A percentile compares a stretch with the other conserved stretches of the same genome.
Evolutionary conservation across 805 yeast genomes (phyloP).

Genomic region (Yarrowia osloensis): DNA sequence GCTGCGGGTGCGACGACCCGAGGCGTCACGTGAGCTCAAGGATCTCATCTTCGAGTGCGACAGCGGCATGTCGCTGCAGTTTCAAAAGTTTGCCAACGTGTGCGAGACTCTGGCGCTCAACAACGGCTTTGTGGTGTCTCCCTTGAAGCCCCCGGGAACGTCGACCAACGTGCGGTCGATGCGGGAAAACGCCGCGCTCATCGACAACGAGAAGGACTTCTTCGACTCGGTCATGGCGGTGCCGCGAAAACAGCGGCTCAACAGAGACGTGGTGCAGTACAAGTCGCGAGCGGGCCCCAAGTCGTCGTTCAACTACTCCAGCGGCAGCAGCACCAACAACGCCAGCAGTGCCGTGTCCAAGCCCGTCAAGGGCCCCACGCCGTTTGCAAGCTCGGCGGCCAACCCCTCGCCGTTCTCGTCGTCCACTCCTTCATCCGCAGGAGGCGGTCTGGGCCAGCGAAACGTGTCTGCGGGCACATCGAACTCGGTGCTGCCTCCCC

Average conservation of each 20-base stretch:
- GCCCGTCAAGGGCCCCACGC: conserved; percentile 11
- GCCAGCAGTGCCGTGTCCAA: not conserved
- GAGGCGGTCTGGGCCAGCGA: not conserved
- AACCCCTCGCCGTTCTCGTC: not conserved
- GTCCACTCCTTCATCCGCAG: not conserved
- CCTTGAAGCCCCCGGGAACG: conserved; percentile 54
- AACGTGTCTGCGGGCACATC: not conserved
- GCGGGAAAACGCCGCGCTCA: conserved; percentile 71
- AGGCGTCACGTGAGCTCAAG: conserved; percentile 66
- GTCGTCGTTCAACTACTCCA: conserved; percentile 13
- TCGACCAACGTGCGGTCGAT: conserved; percentile 57
- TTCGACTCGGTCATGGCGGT: conserved; percentile 60
- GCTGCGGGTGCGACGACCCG: conserved; percentile 74
- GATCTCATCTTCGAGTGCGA: conserved; percentile 84
- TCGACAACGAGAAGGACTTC: conserved; percentile 82
- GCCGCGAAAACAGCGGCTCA: conserved; percentile 39
- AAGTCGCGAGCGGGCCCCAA: conserved; percentile 32
- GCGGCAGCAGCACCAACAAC: not conserved
- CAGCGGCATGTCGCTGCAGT: conserved; percentile 82
- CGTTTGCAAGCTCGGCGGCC: not conserved
- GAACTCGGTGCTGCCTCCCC: not conserved
- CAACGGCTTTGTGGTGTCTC: conserved; percentile 79
- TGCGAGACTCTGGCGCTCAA: conserved; percentile 81
- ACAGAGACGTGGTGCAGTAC: conserved; percentile 42
- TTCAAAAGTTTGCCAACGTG: conserved; percentile 86